Percentiles rank a stretch among this genome's conserved stretches.
phyloP scores from a whole-genome alignment of 2,329 filamentous ascomycete species.

The Diaporthe batatas region DNA sequence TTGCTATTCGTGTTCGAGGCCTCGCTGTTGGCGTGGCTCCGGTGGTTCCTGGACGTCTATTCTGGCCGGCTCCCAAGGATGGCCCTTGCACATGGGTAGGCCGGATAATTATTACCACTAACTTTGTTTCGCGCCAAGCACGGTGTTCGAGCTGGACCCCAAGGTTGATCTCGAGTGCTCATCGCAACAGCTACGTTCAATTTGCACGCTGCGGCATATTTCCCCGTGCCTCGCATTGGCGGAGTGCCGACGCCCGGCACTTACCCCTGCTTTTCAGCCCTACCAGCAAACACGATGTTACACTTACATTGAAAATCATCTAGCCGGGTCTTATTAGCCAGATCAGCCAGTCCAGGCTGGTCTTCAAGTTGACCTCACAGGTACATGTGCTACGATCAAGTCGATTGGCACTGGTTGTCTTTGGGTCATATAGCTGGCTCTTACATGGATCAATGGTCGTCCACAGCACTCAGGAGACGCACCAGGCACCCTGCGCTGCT shows the following conservation, averaged over 20 bases:
- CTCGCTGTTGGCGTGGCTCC: neutral
- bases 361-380: neutral
- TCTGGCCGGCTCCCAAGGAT: neutral
- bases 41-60: neutral
- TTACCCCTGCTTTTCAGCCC: constrained; percentile 17
- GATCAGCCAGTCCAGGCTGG: neutral
- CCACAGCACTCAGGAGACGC: too few species aligned
- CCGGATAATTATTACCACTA: neutral
- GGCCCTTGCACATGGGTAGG: neutral
- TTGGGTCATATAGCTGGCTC: too few species aligned
- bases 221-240: neutral
- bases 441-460: too few species aligned
- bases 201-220: neutral
- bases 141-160: neutral
- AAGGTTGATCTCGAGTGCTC: too few species aligned
- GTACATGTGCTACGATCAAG: neutral
- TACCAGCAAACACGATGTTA: neutral
- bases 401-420: too few species aligned
- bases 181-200: neutral
- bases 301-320: neutral
- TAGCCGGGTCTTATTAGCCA: neutral
- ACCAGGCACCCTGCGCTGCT: too few species aligned
- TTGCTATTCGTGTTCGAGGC: neutral
- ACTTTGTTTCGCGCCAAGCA: neutral
- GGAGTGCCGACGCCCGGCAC: neutral